These are phyloP conservation scores for Westerdykella sp. DNA, from an alignment of 2,329 filamentous ascomycete genomes.

Conservation along the genomic window DNA sequence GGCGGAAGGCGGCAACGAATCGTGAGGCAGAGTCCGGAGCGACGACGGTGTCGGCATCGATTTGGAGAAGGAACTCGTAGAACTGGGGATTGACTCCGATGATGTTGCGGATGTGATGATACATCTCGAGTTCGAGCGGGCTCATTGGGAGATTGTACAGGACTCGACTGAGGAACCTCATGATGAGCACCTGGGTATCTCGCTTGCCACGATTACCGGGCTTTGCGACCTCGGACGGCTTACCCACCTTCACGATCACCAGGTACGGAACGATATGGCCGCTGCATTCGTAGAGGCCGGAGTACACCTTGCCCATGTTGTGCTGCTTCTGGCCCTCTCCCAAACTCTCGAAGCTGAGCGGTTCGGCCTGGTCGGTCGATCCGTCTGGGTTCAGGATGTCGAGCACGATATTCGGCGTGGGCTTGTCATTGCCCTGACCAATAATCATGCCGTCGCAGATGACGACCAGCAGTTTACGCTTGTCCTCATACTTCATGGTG, in stretches of 20 bases:
- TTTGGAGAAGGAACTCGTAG: conserved; percentile 94
- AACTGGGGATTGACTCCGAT: conserved; percentile 98
- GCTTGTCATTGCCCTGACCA: conserved; percentile 92
- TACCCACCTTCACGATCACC: conserved; percentile 93
- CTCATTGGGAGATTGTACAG: conserved; percentile 97
- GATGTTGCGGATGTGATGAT: conserved; percentile 97
- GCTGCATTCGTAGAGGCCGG: conserved; percentile 93
- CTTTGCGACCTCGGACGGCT: conserved; percentile 63
- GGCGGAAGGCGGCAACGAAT: conserved; percentile 83
- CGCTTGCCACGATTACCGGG: conserved; percentile 98
- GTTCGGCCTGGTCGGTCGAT: conserved; percentile 55
- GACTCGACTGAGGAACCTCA: conserved; percentile 98
- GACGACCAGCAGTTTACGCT: conserved; percentile 88
- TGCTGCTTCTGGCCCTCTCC: conserved; percentile 96
- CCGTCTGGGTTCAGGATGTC: conserved; percentile 86
- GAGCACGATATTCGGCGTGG: conserved; percentile 90
- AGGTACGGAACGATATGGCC: conserved; percentile 97
- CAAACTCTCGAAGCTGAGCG: conserved; percentile 91
- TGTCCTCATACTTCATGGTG: conserved; percentile 94
- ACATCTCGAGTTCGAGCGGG: conserved; percentile 94
- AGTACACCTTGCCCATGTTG: conserved; percentile 99
- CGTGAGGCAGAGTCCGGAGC: conserved; percentile 83
- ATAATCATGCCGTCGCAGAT: conserved; percentile 99
- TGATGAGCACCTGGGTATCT: conserved; percentile 96
- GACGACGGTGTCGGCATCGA: conserved; percentile 95